phyloP scores from a whole-genome alignment of 495 filamentous ascomycete species.

The Penicillium canariense region DNA sequence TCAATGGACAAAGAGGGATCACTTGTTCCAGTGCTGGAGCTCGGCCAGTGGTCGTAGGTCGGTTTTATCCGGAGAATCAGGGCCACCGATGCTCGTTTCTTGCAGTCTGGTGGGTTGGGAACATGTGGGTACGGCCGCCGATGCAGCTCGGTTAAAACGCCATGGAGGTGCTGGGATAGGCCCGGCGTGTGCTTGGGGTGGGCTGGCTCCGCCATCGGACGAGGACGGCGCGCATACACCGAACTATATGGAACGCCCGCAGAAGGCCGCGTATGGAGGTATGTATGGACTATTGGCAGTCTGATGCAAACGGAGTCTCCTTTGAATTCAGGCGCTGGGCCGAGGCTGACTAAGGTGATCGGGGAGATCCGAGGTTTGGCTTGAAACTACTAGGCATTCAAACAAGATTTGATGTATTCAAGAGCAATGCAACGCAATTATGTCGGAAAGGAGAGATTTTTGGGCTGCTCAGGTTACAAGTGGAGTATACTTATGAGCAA shows the following conservation, averaged over 20 bases:
- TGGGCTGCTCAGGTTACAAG: no score
- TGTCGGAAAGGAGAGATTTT: no score
- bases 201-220: constrained; percentile 9
- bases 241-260: not conserved
- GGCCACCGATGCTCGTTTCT: constrained; percentile 71
- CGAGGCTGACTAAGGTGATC: not conserved
- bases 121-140: constrained; percentile 60
- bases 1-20: constrained; percentile 34
- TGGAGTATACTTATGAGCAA: no score
- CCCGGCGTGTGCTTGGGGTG: not conserved
- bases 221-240: not conserved
- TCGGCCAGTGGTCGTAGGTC: constrained; percentile 55
- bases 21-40: constrained; percentile 14
- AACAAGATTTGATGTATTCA: no score
- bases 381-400: no score
- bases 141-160: constrained; percentile 51
- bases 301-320: not conserved
- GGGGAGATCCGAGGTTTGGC: not conserved
- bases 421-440: no score
- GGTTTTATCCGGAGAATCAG: constrained; percentile 68
- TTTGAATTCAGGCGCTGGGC: not conserved
- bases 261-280: not conserved
- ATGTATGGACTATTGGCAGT: not conserved
- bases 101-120: constrained; percentile 58
- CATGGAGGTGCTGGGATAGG: constrained; percentile 34